Evolutionary conservation across 192 early-diverging fungal species (phyloP), one percentile per base, ranked within the genome.

Genomic region (Backusella luteola): DNA sequence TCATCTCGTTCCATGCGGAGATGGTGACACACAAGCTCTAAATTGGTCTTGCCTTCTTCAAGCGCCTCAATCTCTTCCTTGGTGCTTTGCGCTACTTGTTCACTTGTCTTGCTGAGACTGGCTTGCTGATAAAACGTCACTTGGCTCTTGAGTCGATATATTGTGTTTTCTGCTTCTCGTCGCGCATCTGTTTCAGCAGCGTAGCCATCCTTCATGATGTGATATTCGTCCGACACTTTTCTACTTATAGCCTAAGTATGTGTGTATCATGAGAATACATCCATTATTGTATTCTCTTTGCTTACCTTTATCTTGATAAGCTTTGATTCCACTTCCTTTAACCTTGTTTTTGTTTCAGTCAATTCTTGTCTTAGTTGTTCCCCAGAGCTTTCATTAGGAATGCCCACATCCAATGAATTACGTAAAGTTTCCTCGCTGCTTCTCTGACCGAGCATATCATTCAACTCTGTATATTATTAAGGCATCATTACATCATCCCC

Each of bases 161-260:
- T 56, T 5, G 39, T 41, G 2, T 59, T 67, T 77, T 86, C 85
- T 3, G 83, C 77, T 23, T 80, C 67, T 70, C 73, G 76, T 14
- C 85, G 36, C 4, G 77, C 70, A 17, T 69, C 19, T 2, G 79
- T 67, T 69, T 86, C 85, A 6, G 76, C 46, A 35, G 69, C 38
- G 69, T 77, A 83, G 17, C 84, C 84, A 70, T 88, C 83, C 66
- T 89, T 88, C 3, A 81, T 68, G 34, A 77, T 67, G 56, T 76
- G 77, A 67, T 77, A 83, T 53, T 84, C 86, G 73, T 80, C 80
- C 32, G 80, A 69, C 14, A 83, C 83, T 3, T 68, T 77, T 26
- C 80, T 77, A 75, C 85, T 86, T n/a, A 78, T 75, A 2, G 74
- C 66, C 85, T 86, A 66, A 38, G 35, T 17, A 46, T n/a, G 3